These are phyloP conservation scores for Russula sp. DNA, from an alignment of 768 basidiomycete species.

Conservation along the genomic window DNA sequence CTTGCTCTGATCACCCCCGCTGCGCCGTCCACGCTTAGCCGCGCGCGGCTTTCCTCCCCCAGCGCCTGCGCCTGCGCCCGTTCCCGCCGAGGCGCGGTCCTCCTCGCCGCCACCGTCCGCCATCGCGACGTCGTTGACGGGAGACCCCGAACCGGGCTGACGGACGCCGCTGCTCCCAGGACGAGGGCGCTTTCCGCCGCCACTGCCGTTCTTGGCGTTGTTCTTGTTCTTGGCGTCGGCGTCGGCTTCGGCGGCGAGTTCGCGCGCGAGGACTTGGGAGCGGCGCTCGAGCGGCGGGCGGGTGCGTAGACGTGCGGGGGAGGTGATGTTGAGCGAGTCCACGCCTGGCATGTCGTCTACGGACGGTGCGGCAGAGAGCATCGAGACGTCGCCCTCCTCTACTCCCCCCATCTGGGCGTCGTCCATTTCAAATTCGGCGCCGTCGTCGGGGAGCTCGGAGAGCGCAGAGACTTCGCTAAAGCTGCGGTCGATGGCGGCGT, in stretches of 20 bases:
- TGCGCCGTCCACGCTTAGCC: constrained; percentile 9
- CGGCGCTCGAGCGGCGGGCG: constrained; percentile 20
- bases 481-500: not conserved
- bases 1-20: not conserved
- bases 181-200: constrained; percentile 1
- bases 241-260: constrained; percentile 8
- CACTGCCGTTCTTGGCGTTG: not conserved
- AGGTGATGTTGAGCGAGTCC: constrained; percentile 2
- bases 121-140: constrained; percentile 9
- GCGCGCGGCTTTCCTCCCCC: not conserved
- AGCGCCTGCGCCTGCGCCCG: too few species aligned
- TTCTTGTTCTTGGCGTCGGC: not conserved
- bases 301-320: not conserved
- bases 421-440: not conserved
- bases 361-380: constrained; percentile 19
- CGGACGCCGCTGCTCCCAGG: not conserved
- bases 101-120: not conserved
- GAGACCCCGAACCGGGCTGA: not conserved
- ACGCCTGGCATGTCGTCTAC: constrained; percentile 11
- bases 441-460: constrained; percentile 5
- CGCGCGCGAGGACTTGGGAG: constrained; percentile 21
- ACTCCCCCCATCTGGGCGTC: not conserved
- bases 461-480: constrained; percentile 15
- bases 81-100: not conserved
- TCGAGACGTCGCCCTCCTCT: constrained; percentile 10